Evolutionary conservation across 805 yeast species (phyloP).

Genomic region (Yamadazyma endophytica): DNA sequence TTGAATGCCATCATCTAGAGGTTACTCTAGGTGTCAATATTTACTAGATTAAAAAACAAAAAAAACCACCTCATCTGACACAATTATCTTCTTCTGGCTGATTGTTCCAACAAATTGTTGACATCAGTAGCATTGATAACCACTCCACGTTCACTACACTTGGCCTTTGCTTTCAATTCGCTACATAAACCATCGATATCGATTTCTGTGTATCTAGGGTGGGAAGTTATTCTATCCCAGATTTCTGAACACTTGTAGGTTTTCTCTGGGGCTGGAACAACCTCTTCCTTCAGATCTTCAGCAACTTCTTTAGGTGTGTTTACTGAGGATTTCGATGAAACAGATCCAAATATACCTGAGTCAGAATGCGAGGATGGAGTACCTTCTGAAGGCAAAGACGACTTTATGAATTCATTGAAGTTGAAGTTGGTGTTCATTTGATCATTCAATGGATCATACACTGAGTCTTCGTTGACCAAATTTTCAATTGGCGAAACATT

Average conservation of each 20-base stretch:
- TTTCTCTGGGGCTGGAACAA: slow-evolving; percentile 67
- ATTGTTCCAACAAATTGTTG: slow-evolving; percentile 43
- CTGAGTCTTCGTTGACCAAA: slow-evolving; percentile 53
- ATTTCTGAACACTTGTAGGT: slow-evolving; percentile 78
- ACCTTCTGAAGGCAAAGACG: slow-evolving; percentile 25
- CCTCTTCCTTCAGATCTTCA: slow-evolving; percentile 30
- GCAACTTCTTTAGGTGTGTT: slow-evolving; percentile 13
- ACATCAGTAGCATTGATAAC: slow-evolving; percentile 82
- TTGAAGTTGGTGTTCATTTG: slow-evolving; percentile 27
- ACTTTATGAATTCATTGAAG: slow-evolving; percentile 35
- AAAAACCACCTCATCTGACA: no score
- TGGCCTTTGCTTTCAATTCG: slow-evolving; percentile 88
- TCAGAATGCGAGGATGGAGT: neutral
- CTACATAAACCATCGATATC: slow-evolving; percentile 92
- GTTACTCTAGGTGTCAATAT: no score
- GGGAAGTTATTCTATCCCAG: slow-evolving; percentile 94
- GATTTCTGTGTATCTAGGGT: slow-evolving; percentile 88
- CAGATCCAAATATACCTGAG: no score
- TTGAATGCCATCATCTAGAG: no score
- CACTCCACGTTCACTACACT: slow-evolving; percentile 90
- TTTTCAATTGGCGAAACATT: slow-evolving; percentile 34
- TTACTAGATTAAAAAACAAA: no score
- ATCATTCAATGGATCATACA: slow-evolving; percentile 49
- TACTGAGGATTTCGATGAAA: no score
- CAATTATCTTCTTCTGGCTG: slow-evolving; percentile 12